These are phyloP conservation scores for Blastobotrys peoriensis DNA, from an alignment of 805 yeast genomes.

Conservation along the genomic window DNA sequence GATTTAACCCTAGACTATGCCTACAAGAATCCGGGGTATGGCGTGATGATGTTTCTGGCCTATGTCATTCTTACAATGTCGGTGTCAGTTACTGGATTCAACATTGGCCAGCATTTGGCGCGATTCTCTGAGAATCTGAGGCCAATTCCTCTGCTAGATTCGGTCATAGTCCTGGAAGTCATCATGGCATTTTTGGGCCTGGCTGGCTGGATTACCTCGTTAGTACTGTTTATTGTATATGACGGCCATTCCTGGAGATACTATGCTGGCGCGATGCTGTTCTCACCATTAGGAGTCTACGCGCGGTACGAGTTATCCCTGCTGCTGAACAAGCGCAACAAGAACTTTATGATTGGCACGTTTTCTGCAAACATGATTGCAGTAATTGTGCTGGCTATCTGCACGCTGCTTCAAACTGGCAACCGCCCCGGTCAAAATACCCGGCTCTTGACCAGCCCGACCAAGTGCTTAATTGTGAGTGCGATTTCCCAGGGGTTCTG, in stretches of 20 bases:
- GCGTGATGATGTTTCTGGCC: slow-evolving; percentile 67
- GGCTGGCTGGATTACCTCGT: slow-evolving; percentile 31
- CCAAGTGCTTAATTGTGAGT: slow-evolving; percentile 45
- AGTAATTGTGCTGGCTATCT: slow-evolving; percentile 38
- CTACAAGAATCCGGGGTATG: slow-evolving; percentile 64
- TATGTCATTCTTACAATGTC: slow-evolving; percentile 55
- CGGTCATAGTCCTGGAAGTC: slow-evolving; percentile 28
- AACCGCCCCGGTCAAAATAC: slow-evolving; percentile 17
- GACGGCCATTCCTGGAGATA: slow-evolving; percentile 44
- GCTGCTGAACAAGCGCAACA: slow-evolving; percentile 45
- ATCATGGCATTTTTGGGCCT: slow-evolving; percentile 29
- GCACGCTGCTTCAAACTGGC: slow-evolving; percentile 44
- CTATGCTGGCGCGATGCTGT: slow-evolving; percentile 63
- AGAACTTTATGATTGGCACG: slow-evolving; percentile 52
- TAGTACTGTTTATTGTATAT: slow-evolving; percentile 38
- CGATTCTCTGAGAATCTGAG: slow-evolving; percentile 25
- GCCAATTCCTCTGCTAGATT: slow-evolving; percentile 32
- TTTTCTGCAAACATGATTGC: slow-evolving; percentile 46
- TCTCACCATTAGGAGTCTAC: slow-evolving; percentile 69
- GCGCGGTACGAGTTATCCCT: slow-evolving; percentile 50
- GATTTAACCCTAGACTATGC: slow-evolving; percentile 5
- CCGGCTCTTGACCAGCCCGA: slow-evolving; percentile 23
- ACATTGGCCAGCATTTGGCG: slow-evolving; percentile 50
- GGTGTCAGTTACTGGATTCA: slow-evolving; percentile 54
- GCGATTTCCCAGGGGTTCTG: slow-evolving; percentile 63